phyloP scores from a whole-genome alignment of 768 basidiomycete genomes.

The Candolleomyces aberdarensis region DNA sequence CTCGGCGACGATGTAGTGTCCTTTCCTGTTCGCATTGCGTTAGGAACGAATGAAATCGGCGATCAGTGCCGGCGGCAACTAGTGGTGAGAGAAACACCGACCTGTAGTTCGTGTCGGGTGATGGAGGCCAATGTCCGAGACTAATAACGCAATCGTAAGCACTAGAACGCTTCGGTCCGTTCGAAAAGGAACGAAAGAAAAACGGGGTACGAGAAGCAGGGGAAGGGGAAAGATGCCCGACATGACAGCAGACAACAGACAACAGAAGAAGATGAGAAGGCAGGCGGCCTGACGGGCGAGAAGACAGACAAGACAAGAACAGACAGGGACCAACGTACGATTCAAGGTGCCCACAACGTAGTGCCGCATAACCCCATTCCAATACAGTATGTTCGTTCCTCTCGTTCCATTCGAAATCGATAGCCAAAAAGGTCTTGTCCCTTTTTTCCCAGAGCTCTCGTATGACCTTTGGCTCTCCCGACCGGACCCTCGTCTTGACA shows the following conservation, averaged over 20 bases:
- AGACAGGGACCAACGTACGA: constrained; percentile 42
- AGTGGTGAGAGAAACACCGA: constrained; percentile 24
- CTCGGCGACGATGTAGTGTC: constrained; percentile 73
- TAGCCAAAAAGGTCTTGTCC: constrained; percentile 72
- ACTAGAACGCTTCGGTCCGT: background rate
- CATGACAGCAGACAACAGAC: too few relatives aligned
- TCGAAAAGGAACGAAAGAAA: background rate
- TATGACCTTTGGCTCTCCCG: constrained; percentile 64
- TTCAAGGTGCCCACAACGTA: constrained; percentile 69
- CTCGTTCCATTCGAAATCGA: constrained; percentile 77
- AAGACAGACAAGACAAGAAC: too few relatives aligned
- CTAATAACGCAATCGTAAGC: constrained; percentile 29
- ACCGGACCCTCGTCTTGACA: constrained; percentile 58
- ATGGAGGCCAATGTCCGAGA: constrained; percentile 71
- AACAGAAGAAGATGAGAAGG: constrained; percentile 3
- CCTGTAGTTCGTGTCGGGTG: constrained; percentile 76
- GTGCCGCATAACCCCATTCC: constrained; percentile 83
- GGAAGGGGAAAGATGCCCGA: too few relatives aligned
- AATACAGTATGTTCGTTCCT: constrained; percentile 63
- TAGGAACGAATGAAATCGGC: constrained; percentile 12
- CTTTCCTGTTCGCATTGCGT: constrained; percentile 41
- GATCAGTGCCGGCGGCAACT: background rate
- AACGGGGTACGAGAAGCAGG: background rate
- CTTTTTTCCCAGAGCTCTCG: constrained; percentile 62
- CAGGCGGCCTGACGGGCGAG: background rate